Base-by-base conservation (phyloP, 139 green algal genomes). In the Mychonastes homosphaera region DNA sequence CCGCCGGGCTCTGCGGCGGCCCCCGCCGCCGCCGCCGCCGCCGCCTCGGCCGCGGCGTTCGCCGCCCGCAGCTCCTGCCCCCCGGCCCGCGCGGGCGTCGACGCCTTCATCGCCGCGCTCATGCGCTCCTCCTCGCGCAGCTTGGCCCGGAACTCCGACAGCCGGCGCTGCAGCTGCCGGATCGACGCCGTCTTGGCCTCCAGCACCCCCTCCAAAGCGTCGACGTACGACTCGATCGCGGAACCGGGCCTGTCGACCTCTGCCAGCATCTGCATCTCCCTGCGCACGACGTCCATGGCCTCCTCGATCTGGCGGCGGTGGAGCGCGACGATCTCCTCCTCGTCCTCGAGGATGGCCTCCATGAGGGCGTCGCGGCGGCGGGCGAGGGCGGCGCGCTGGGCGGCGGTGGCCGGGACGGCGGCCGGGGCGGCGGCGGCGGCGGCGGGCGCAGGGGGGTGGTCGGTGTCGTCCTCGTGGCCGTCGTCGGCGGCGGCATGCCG, bases 241-340 rank as follows among this genome's bases (percentile, higher is more conserved):
- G 71, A 83, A 19, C 82, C 82, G 3, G 82, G 85, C 72, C 90
- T 76, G 62, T 94, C 85, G 27, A 94, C 81, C 58, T 89, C 79
- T 9, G 67, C 72, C 24, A 78, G 57, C 71, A 78, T 58, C 15
- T 50, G 70, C 67, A 86, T 79, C 53, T 81, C 74, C 13, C 59
- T 67, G 19, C 86, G 69, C 46, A 95, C 84, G 9, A 84, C 52
- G n/a, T 86, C 78, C 87, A 95, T 94, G 15, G 75, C 83, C 46
- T 85, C 76, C 64, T 96, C 89, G 29, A 96, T 90, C 59, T 90
- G 79, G 60, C 71, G 56, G 13, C 88, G 72, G 74, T 97, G 90
- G 21, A 79, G 75, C 3, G 75, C 78, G 46, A 96, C 88, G 29
- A 97, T 77, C 39, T 86, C 75, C 59, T 95, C 87, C 66, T 95